Evolutionary conservation across 768 basidiomycete genomes (phyloP).

Genomic region (Terana coerulea): DNA sequence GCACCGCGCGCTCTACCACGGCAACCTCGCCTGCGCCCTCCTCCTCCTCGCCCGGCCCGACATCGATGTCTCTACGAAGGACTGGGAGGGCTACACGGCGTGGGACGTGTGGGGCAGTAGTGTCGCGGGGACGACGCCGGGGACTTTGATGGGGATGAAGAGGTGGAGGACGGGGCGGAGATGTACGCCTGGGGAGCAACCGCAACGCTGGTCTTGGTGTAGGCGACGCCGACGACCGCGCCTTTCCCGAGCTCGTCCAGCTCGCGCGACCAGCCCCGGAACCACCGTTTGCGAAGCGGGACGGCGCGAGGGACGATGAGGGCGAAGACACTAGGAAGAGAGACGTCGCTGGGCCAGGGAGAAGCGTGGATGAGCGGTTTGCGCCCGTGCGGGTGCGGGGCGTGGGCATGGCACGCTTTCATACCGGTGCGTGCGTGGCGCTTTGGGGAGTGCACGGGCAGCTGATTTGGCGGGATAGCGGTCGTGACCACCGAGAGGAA

Average conservation of each 20-base stretch:
- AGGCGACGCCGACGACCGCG: slow-evolving; percentile 74
- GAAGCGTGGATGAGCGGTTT: slow-evolving; percentile 42
- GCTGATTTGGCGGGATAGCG: too few relatives aligned
- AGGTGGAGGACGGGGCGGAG: slow-evolving; percentile 41
- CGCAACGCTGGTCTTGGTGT: slow-evolving; percentile 83
- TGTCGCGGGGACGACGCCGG: slow-evolving; percentile 67
- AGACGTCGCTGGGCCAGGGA: too few relatives aligned
- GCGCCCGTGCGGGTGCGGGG: slow-evolving; percentile 58
- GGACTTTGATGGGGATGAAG: slow-evolving; percentile 18
- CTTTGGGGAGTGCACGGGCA: too few relatives aligned
- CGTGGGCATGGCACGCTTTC: slow-evolving; percentile 82
- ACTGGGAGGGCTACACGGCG: slow-evolving; percentile 85
- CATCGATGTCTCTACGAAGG: slow-evolving; percentile 69
- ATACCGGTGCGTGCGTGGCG: slow-evolving; percentile 55
- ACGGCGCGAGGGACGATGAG: neutral
- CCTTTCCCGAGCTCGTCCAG: slow-evolving; percentile 71
- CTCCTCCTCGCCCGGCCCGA: slow-evolving; percentile 74
- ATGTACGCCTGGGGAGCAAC: slow-evolving; percentile 89
- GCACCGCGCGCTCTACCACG: slow-evolving; percentile 80
- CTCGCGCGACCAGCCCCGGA: too few relatives aligned
- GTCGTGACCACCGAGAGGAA: slow-evolving; percentile 70
- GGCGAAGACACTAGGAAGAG: too few relatives aligned
- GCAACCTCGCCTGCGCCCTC: slow-evolving; percentile 70
- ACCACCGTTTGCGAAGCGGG: too few relatives aligned
- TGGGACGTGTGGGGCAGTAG: slow-evolving; percentile 95